These are phyloP conservation scores for Colletotrichum lindemuthianum DNA, from an alignment of 2,329 filamentous ascomycete genomes.

Conservation along the genomic window DNA sequence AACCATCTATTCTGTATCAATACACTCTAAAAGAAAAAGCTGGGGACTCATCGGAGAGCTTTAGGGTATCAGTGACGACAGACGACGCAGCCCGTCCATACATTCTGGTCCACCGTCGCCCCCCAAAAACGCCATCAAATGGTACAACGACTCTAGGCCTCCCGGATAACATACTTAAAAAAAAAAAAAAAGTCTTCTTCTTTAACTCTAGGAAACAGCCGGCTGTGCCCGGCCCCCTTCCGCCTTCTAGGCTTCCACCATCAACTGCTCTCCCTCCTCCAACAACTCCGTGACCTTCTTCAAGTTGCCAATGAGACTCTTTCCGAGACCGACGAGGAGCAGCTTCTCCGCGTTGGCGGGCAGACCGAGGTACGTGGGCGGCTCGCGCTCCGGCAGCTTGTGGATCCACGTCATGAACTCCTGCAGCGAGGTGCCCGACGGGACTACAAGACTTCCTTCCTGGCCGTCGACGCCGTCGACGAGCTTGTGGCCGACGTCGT, in stretches of 20 bases:
- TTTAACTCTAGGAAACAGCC: too few species aligned
- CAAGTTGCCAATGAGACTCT: conserved; percentile 84
- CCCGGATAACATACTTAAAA: conserved; percentile 1
- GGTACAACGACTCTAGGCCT: too few species aligned
- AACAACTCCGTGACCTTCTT: conserved; percentile 86
- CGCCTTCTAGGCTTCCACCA: conserved; percentile 66
- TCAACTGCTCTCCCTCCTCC: conserved; percentile 93
- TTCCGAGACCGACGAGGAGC: conserved; percentile 86
- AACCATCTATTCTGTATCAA: too few species aligned
- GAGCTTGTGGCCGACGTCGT: conserved; percentile 91
- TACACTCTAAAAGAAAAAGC: too few species aligned
- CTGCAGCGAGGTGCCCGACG: conserved; percentile 80
- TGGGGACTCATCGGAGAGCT: too few species aligned
- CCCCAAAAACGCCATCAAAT: too few species aligned
- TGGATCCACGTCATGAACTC: conserved; percentile 95
- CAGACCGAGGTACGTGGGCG: conserved; percentile 92
- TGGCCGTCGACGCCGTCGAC: conserved; percentile 73
- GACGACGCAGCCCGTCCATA: too few species aligned
- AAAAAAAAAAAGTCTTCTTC: background rate
- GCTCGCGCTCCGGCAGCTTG: conserved; percentile 90
- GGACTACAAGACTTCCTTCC: conserved; percentile 75
- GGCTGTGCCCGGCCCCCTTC: too few species aligned
- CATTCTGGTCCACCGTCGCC: too few species aligned
- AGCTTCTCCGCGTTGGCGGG: conserved; percentile 97
- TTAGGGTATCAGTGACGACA: too few species aligned